phyloP scores from a whole-genome alignment of 192 early-diverging fungal species.

The Backusella tarrabulga region DNA sequence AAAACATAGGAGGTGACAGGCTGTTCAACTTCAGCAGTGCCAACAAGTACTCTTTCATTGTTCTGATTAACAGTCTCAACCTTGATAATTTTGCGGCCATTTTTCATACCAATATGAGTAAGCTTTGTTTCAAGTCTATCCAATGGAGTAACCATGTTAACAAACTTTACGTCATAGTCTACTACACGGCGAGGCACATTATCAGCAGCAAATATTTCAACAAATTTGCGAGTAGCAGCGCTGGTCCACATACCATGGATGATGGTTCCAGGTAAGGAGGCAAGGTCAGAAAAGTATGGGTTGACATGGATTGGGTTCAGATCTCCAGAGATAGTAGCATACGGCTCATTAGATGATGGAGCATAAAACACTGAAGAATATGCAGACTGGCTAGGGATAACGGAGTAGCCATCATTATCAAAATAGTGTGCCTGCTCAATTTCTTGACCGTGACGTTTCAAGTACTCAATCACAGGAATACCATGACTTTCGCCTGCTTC shows the following conservation, averaged over 20 bases:
- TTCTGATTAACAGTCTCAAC: constrained; percentile 87
- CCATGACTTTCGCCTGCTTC: constrained; percentile 73
- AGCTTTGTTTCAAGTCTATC: constrained; percentile 90
- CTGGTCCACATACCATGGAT: constrained; percentile 98
- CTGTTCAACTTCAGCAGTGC: constrained; percentile 93
- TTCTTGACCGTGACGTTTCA: constrained; percentile 80
- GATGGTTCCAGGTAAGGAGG: constrained; percentile 88
- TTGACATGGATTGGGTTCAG: constrained; percentile 97
- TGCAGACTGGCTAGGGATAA: constrained; percentile 80
- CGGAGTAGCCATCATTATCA: constrained; percentile 87
- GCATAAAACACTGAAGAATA: constrained; percentile 83
- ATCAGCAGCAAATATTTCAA: constrained; percentile 93
- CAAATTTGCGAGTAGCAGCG: constrained; percentile 92
- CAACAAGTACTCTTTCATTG: constrained; percentile 78
- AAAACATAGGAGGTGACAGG: constrained; percentile 91
- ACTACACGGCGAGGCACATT: constrained; percentile 87
- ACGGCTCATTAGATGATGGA: constrained; percentile 82
- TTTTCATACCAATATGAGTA: constrained; percentile 92
- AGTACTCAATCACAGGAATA: constrained; percentile 87
- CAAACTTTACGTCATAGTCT: constrained; percentile 82
- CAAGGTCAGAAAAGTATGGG: constrained; percentile 90
- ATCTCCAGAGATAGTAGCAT: constrained; percentile 85
- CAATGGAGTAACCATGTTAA: constrained; percentile 90
- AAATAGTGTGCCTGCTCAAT: constrained; percentile 91
- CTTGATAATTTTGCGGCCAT: constrained; percentile 93